Base-by-base conservation (phyloP, 495 filamentous ascomycete genomes). In the Xylaria longipes region DNA sequence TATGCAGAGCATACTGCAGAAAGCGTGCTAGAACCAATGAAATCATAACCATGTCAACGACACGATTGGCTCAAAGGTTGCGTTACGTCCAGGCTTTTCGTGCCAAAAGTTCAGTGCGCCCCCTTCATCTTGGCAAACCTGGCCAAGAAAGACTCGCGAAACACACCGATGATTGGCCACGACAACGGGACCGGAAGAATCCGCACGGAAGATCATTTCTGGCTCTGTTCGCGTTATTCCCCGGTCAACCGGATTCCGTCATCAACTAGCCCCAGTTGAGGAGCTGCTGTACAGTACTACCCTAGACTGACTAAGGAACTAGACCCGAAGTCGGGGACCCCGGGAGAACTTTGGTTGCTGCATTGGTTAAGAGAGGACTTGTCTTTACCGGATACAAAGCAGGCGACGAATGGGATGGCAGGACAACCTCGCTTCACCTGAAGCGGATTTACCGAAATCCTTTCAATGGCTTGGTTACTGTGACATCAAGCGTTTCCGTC, bases 181-280 rank as follows among this genome's bases (percentile, higher is more conserved):
- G 41, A 39, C 27, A 20, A 3, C 22, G 62, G 69, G 69, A 29
- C 50, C 69, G 69, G 69, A 71, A 65, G 41, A 65, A 60, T 66
- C 69, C 52, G 69, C 22, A 48, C 66, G 31, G 62, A 64, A 65
- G 69, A 65, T 57, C 57, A 43, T 64, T 17, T 31, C 46, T 39
- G 17, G 46, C 45, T 25, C 46, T 31, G 22, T n/a, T n/a, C n/a
- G n/a, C n/a, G n/a, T 58, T 45, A n/a, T 58, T 48, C 31, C 66
- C 54, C 54, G 56, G 66, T 69, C 66, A 69, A 37, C 66, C 52
- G 33, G 27, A 35, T 69, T 56, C 54, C 66, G 66, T 69, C 66
- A 69, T 60, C 56, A 31, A 22, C 66, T 61, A 69, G 56, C 17
- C 37, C 37, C 37, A 33, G 31, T 61, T 61, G 8, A 69, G 66